Evolutionary conservation across 2,329 filamentous ascomycete genomes (phyloP).

Genomic region (Fusarium coffeatum): DNA sequence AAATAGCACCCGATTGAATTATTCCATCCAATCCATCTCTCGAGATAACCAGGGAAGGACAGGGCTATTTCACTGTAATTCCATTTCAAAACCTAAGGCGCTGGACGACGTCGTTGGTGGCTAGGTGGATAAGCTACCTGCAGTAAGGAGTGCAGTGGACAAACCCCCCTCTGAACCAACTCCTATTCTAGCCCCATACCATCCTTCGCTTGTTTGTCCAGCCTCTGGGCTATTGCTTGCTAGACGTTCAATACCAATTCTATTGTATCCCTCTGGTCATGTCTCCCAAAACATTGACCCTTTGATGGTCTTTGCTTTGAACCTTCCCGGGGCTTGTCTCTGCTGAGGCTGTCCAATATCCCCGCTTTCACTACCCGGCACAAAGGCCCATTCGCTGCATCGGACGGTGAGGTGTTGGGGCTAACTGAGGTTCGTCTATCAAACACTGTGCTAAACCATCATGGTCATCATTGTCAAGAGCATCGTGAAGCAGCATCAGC

Average conservation of each 20-base stretch:
- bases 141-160: not conserved
- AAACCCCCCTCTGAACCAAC: not conserved
- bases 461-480: constrained; percentile 11
- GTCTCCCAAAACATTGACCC: constrained; percentile 24
- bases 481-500: not conserved
- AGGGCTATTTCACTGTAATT: constrained; percentile 24
- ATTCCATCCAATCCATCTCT: constrained; percentile 19
- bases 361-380: constrained; percentile 26
- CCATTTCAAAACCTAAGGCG: constrained; percentile 16
- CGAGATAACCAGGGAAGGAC: constrained; percentile 18
- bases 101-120: constrained; percentile 31
- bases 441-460: constrained; percentile 32
- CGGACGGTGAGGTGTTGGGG: constrained; percentile 15
- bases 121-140: constrained; percentile 21
- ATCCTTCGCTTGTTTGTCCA: constrained; percentile 10
- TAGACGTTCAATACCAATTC: constrained; percentile 6
- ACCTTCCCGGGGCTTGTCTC: constrained; percentile 7
- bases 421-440: constrained; percentile 8
- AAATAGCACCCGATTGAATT: constrained; percentile 22
- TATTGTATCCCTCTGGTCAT: constrained; percentile 22
- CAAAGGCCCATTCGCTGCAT: constrained; percentile 26
- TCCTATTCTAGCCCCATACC: constrained; percentile 25
- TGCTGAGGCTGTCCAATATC: constrained; percentile 20
- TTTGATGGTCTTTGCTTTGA: constrained; percentile 16
- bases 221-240: constrained; percentile 4